Conservation (phyloP, 257 asterid species). For the Ocimum tenuiflorum region DNA sequence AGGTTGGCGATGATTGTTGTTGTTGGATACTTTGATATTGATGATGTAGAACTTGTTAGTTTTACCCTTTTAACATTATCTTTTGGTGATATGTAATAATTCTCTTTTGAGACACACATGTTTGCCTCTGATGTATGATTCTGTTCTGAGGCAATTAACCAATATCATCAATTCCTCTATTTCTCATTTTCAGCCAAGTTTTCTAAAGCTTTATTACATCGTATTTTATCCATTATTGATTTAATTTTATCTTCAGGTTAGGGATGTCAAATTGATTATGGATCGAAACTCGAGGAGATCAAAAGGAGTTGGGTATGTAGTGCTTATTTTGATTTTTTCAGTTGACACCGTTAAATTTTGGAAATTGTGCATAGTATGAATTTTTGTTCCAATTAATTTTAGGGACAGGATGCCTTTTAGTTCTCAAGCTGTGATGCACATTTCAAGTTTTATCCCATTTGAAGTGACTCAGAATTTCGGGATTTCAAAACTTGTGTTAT, state of each 20-base stretch:
- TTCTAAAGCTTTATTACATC: slow-evolving; percentile 2
- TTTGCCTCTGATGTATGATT: not conserved
- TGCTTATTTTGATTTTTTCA: slow-evolving; percentile 5
- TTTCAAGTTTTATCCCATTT: not conserved
- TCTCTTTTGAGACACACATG: not conserved
- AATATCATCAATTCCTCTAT: not conserved
- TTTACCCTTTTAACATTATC: not conserved
- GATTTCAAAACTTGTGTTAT: too few species aligned
- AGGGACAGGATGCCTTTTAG: not conserved
- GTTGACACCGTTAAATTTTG: not conserved
- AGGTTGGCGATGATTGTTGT: slow-evolving; percentile 46
- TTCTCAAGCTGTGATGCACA: not conserved
- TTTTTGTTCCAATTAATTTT: slow-evolving; percentile 2
- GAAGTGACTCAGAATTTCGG: too few species aligned
- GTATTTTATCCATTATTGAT: not conserved
- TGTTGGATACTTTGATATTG: not conserved
- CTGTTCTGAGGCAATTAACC: not conserved
- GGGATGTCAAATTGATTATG: slow-evolving; percentile 95
- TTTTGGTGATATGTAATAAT: not conserved
- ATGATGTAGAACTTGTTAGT: not conserved
- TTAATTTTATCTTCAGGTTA: slow-evolving; percentile 48
- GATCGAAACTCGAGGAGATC: slow-evolving; percentile 96
- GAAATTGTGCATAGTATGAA: not conserved
- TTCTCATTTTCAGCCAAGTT: not conserved
- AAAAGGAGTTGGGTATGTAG: slow-evolving; percentile 96